Conservation (phyloP, 352 stramenopile genomes). For the Elongisporangium undulatum region DNA sequence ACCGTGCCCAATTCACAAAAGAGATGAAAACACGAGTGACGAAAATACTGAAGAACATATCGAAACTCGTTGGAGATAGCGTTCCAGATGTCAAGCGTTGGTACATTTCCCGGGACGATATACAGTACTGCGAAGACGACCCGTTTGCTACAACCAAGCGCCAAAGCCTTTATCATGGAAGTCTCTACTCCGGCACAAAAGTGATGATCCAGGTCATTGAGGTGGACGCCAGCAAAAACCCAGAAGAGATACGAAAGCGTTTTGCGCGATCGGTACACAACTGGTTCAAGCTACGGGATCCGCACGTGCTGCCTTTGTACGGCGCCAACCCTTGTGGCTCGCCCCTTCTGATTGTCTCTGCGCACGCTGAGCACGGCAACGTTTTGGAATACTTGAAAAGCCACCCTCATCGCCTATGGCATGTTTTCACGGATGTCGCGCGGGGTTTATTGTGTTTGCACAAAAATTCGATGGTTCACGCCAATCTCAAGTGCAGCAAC, state of each 20-base stretch:
- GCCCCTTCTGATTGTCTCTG: conserved; percentile 14
- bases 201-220: conserved; percentile 17
- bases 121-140: too few species aligned
- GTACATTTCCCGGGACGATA: too few species aligned
- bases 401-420: conserved; percentile 17
- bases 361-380: conserved; percentile 16
- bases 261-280: conserved; percentile 13
- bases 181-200: conserved; percentile 7
- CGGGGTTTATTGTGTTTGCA: conserved; percentile 24
- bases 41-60: too few species aligned
- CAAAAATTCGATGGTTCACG: conserved; percentile 17
- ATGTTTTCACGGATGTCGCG: conserved; percentile 26
- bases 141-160: conserved; percentile 13
- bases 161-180: conserved; percentile 13
- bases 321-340: conserved; percentile 13
- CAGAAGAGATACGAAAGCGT: conserved; percentile 4
- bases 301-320: conserved; percentile 21
- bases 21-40: too few species aligned
- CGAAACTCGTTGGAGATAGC: too few species aligned
- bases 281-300: conserved; percentile 14
- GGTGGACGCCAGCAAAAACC: conserved; percentile 6
- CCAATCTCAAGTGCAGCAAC: conserved; percentile 32
- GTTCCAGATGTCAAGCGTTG: too few species aligned
- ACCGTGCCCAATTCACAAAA: too few species aligned
- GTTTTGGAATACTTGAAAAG: conserved; percentile 13